Base-by-base conservation (phyloP, 768 basidiomycete genomes). In the Agrocybe chaxingu region DNA sequence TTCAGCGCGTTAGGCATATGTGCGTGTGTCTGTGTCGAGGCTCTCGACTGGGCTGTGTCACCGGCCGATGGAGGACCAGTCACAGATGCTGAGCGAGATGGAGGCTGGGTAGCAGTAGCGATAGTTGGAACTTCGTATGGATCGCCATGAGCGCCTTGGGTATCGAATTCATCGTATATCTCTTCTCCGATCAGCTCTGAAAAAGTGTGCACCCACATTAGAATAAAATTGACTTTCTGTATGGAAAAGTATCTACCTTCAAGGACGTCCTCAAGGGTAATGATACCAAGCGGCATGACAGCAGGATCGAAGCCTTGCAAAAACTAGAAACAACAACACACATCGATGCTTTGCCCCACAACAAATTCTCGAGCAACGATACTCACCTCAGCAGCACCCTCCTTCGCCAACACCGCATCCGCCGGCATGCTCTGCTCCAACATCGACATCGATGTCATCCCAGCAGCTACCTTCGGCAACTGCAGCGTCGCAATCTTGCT, bases 151-250 rank as follows among this genome's bases (percentile, higher is more conserved):
- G 80, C 80, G 37, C 87, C 89, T 65, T 89, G 81, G 8, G 79
- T 77, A 61, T 93, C 92, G 62, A 90, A 93, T 69, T 94, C 92
- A 61, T 94, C 91, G 53, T 89, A 91, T 46, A 95, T 93, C 60
- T 94, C 92, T 69, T 94, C 91, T 10, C 92, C 92, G 48, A 95
- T 94, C 8, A 95, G 76, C 62, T 94, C 92, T 90, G 58, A 3
- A 44, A 32, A 35, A 39, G 36, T n/a, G 45, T 1, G 12, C 37
- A 31, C 29, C 4, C 13, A 13, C 5, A 3, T 32, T 12, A 30
- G 8, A 7, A 18, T 11, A 16, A 1, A 16, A 16, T 1, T 16
- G 16, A 16, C 16, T 16, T 16, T 16, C 16, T 16, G 16, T 16
- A 16, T 16, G 16, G 16, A 1, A 16, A 1, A 16, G 16, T 16